These are phyloP conservation scores for Saprolegnia parasitica DNA, from an alignment of 352 stramenopile species.

Conservation along the genomic window DNA sequence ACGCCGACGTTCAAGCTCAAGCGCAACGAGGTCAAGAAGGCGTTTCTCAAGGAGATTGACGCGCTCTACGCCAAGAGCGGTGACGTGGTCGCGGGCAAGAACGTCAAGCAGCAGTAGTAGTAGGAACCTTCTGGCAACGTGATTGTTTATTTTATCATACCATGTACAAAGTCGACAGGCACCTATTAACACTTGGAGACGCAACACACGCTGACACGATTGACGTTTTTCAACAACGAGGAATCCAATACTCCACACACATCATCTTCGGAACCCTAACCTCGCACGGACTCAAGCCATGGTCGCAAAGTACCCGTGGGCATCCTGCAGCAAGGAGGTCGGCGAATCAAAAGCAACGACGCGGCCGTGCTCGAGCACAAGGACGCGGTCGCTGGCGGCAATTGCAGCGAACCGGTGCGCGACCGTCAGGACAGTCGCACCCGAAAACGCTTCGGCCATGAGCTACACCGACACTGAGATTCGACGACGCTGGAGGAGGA, in stretches of 20 bases:
- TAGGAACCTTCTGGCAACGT: too few relatives aligned
- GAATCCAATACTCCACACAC: too few relatives aligned
- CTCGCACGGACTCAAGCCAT: neutral
- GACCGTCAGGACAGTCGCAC: conserved; percentile 95
- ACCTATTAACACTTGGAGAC: too few relatives aligned
- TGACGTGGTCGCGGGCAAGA: conserved; percentile 26
- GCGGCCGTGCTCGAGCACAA: conserved; percentile 55
- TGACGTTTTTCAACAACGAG: too few relatives aligned
- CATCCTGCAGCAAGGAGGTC: neutral
- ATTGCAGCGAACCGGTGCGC: conserved; percentile 96
- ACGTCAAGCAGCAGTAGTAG: conserved; percentile 17
- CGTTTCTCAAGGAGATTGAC: conserved; percentile 75
- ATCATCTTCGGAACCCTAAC: neutral
- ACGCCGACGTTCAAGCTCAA: conserved; percentile 98
- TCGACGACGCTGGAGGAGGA: neutral
- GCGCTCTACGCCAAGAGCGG: conserved; percentile 59
- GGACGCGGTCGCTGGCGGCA: conserved; percentile 87
- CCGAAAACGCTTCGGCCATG: conserved; percentile 89
- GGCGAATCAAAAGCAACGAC: conserved; percentile 41
- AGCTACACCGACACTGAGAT: conserved; percentile 38
- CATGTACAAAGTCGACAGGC: too few relatives aligned
- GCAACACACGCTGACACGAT: too few relatives aligned
- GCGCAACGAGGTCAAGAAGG: conserved; percentile 81
- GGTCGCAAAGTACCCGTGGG: conserved; percentile 30
- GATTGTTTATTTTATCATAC: too few relatives aligned